A percentile compares a stretch with the other conserved stretches of the same genome.
phyloP scores from a whole-genome alignment of 805 yeast genomes.

The Dipodascopsis uninucleata region DNA sequence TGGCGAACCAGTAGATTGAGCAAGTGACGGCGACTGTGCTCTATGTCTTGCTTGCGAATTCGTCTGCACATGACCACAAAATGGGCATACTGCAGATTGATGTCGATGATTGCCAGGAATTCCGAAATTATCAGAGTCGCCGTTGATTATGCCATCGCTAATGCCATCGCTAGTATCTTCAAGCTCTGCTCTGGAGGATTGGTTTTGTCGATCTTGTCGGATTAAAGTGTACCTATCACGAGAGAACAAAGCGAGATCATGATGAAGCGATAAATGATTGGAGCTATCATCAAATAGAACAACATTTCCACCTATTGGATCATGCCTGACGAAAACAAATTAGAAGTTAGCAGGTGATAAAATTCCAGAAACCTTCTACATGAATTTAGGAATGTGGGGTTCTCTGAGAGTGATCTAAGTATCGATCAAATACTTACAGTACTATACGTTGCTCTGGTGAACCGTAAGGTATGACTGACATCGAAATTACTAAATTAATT shows the following conservation, averaged over 20 bases:
- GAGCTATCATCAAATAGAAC: constrained; percentile 21
- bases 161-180: background rate
- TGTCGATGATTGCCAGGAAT: background rate
- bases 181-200: background rate
- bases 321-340: constrained; percentile 10
- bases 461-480: constrained; percentile 24
- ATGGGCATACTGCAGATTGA: constrained; percentile 3
- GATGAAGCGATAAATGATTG: constrained; percentile 22
- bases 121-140: too few species aligned
- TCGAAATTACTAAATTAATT: too few species aligned
- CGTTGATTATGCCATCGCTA: too few species aligned
- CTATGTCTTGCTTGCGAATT: too few species aligned
- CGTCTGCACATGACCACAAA: too few species aligned
- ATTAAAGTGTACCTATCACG: background rate
- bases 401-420: too few species aligned
- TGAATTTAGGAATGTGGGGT: too few species aligned
- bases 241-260: constrained; percentile 8
- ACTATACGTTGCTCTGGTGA: constrained; percentile 19
- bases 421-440: constrained; percentile 13
- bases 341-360: too few species aligned
- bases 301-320: constrained; percentile 21
- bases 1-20: background rate
- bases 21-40: background rate
- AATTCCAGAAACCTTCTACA: background rate
- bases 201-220: background rate